Evolutionary conservation across 2,329 filamentous ascomycete species (phyloP).

Genomic region (Neonectria hederae): DNA sequence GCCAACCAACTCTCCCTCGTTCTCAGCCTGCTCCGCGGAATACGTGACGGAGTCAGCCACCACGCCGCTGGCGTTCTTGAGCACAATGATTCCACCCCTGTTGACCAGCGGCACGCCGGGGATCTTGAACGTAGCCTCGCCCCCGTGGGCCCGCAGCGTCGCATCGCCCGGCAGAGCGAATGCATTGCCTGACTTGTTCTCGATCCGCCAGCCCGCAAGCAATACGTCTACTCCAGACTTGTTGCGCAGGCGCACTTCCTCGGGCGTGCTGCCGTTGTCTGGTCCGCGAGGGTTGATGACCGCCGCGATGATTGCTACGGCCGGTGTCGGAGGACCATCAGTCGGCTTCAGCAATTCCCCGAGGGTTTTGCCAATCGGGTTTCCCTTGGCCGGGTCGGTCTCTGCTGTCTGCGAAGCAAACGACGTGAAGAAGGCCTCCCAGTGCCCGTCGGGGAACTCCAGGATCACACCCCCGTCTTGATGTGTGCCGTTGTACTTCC

Average conservation of each 20-base stretch:
- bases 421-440: constrained; percentile 23
- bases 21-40: neutral
- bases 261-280: constrained; percentile 5
- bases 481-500: constrained; percentile 4
- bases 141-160: neutral
- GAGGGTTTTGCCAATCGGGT: constrained; percentile 17
- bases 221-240: neutral
- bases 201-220: constrained; percentile 12
- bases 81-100: constrained; percentile 1
- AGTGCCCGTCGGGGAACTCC: constrained; percentile 21
- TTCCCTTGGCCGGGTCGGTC: constrained; percentile 10
- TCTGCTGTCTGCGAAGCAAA: constrained; percentile 25
- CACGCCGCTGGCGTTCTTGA: neutral
- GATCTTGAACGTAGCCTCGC: neutral
- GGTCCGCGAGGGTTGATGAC: constrained; percentile 6
- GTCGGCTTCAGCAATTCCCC: neutral
- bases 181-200: neutral
- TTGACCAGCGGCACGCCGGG: constrained; percentile 7
- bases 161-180: neutral
- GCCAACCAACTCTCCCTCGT: neutral
- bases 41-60: constrained; percentile 6
- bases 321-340: neutral
- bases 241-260: constrained; percentile 17
- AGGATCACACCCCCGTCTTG: constrained; percentile 25
- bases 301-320: constrained; percentile 10